Evolutionary conservation across 2,329 filamentous ascomycete genomes (phyloP), one percentile per base, ranked within the genome.

Genomic region (Penicillium fuscoglaucum): DNA sequence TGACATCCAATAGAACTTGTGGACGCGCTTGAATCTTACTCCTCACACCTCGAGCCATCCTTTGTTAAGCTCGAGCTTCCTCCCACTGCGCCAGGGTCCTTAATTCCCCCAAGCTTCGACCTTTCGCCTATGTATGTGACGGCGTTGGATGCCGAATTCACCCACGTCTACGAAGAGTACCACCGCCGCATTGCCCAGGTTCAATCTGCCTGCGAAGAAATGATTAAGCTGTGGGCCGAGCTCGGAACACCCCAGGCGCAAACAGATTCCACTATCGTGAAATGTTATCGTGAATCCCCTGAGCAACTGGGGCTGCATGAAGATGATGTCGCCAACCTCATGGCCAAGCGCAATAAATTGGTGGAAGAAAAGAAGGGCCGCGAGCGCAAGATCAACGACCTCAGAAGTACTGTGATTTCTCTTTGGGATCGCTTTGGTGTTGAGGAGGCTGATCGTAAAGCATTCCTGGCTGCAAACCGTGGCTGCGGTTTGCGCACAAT

Each of bases 111-210:
- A 3, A 90, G 84, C 52, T 98, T 99, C 74, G 93, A 98, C 69
- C 86, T 99, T n/a, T 97, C 93, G 0, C 87, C 90, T 0, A 83
- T 88, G 5, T 99, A 98, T 70, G 90, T 97, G 53, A 86, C 90
- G 61, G 87, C 88, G 57, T 84, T 99, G 21, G 93, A 99, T 72
- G 83, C 84, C 54, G 95, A 99, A 76, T 99, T 98, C 72, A 91
- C 91, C 12, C 87, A 92, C 60, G 91, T 99, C 21, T 98, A 98
- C 76, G 92, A 98, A 70, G 96, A 99, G 78, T 99, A 98, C 77
- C 91, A 88, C 44, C 89, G 87, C 65, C 90, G 95, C 48, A 82
- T 96, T 45, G 83, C 84, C 31, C 86, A 85, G 0, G 92, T 98
- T 15, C 87, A 91, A 74, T 78, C 86, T 21, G 76, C 91, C 3